These are phyloP conservation scores for Kazachstania kunashirensis DNA, from an alignment of 805 yeast species.

Conservation along the genomic window DNA sequence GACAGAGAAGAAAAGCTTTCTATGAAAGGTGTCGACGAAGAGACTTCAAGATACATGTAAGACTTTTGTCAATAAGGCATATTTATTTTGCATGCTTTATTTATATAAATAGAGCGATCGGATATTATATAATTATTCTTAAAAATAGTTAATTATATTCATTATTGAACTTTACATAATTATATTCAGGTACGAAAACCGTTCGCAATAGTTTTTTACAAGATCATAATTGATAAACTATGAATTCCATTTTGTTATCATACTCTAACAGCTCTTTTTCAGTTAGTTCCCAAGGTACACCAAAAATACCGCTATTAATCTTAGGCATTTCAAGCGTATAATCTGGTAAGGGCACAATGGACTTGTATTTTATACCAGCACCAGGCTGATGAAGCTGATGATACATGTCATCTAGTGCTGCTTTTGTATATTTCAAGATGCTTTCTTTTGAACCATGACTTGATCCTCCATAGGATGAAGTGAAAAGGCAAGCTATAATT, in stretches of 20 bases:
- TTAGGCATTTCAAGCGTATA: conserved; percentile 51
- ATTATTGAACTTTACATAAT: not conserved
- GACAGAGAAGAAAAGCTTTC: conserved; percentile 44
- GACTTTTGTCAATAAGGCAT: no score
- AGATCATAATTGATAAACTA: conserved; percentile 29
- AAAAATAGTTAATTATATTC: not conserved
- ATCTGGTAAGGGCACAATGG: conserved; percentile 5
- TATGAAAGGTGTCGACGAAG: not conserved
- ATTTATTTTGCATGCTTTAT: no score
- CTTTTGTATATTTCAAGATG: conserved; percentile 43
- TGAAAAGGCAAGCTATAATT: conserved; percentile 60
- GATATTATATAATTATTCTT: not conserved
- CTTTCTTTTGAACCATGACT: conserved; percentile 34
- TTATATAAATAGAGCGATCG: not conserved
- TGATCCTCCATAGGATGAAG: conserved; percentile 46
- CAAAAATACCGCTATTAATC: conserved; percentile 73
- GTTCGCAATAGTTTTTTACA: not conserved
- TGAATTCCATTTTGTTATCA: conserved; percentile 7
- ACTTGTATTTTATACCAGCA: conserved; percentile 4
- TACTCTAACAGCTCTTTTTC: conserved; percentile 38
- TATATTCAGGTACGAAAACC: not conserved
- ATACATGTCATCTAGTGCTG: conserved; percentile 40
- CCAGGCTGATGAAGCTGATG: not conserved
- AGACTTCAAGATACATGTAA: not conserved
- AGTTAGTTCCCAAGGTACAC: conserved; percentile 69